Conservation (phyloP, 1,139 yeast species). For the Nakaseomyces glabratus region DNA sequence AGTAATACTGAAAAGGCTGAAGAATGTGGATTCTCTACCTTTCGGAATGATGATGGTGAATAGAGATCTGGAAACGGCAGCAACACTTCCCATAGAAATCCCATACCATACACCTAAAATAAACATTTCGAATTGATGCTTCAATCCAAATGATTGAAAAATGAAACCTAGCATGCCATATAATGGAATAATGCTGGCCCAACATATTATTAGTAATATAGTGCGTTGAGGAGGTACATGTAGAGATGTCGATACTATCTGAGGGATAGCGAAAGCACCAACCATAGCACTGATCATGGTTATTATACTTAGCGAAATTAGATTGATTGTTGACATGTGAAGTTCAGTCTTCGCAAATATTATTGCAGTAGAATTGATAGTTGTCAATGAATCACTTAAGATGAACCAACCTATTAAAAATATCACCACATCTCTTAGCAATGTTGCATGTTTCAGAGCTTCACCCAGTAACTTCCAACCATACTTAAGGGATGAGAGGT, state of each 20-base stretch:
- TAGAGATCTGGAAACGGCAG: slow-evolving; percentile 54
- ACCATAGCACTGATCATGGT: slow-evolving; percentile 54
- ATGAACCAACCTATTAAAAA: slow-evolving; percentile 63
- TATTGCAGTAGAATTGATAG: slow-evolving; percentile 66
- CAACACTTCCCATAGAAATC: slow-evolving; percentile 55
- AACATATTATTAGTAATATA: slow-evolving; percentile 43
- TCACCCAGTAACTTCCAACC: slow-evolving; percentile 52
- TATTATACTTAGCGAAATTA: slow-evolving; percentile 51
- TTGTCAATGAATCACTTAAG: slow-evolving; percentile 58
- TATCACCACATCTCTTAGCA: slow-evolving; percentile 49
- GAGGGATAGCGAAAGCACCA: slow-evolving; percentile 52
- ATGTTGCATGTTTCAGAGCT: slow-evolving; percentile 47
- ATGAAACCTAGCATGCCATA: slow-evolving; percentile 59
- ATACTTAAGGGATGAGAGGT: slow-evolving; percentile 36
- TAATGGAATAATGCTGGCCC: slow-evolving; percentile 55
- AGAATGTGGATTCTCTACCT: slow-evolving; percentile 62
- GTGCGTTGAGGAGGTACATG: slow-evolving; percentile 39
- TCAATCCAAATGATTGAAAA: slow-evolving; percentile 42
- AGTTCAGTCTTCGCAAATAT: slow-evolving; percentile 59
- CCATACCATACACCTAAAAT: slow-evolving; percentile 63
- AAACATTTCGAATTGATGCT: slow-evolving; percentile 56
- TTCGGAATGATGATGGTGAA: slow-evolving; percentile 56
- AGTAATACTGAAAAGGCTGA: slow-evolving; percentile 60
- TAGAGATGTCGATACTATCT: slow-evolving; percentile 36
- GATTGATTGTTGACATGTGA: slow-evolving; percentile 52